Evolutionary conservation across 345 rosid genomes (phyloP).

Genomic region (Eucalyptus pauciflora): DNA sequence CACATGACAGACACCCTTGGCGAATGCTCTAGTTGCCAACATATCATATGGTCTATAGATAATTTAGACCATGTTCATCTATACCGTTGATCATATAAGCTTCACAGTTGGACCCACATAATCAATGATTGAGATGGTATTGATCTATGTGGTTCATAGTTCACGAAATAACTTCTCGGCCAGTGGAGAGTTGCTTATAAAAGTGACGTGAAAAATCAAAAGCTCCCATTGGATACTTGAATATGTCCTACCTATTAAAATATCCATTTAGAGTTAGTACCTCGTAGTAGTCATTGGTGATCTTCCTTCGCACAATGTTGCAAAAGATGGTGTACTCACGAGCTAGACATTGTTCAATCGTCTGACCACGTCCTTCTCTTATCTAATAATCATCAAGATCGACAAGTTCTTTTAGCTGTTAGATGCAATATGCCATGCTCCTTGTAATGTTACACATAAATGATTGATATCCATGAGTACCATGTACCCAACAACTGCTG

Average conservation of each 20-base stretch:
- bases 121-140: neutral
- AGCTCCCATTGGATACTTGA: neutral
- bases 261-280: neutral
- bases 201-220: neutral
- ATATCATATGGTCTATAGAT: neutral
- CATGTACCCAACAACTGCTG: neutral
- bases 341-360: neutral
- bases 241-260: neutral
- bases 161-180: neutral
- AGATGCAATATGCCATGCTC: neutral
- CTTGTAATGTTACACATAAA: neutral
- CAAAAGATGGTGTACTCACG: conserved; percentile 1
- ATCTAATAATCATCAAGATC: neutral
- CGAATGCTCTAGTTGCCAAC: neutral
- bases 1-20: neutral
- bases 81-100: neutral
- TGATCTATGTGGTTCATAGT: neutral
- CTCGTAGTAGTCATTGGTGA: neutral
- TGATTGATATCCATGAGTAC: neutral
- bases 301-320: neutral
- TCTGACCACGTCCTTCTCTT: neutral
- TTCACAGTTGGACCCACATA: neutral
- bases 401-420: neutral
- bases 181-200: neutral
- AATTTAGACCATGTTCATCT: neutral